phyloP scores from a whole-genome alignment of 345 rosid genomes.

The Salix arbutifolia region DNA sequence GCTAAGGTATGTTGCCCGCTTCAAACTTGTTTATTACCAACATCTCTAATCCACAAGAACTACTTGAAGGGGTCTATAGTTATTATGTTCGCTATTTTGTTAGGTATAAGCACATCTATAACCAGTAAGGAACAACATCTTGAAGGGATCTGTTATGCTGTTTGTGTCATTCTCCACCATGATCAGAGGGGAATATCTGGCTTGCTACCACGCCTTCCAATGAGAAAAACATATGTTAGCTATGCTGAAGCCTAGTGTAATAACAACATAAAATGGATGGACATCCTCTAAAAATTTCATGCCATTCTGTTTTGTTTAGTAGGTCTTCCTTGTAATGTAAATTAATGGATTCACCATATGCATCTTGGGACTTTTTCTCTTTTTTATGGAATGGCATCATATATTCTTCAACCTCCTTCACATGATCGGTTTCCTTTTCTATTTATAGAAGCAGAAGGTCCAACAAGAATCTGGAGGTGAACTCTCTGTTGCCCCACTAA shows the following conservation, averaged over 20 bases:
- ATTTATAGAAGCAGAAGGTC: conserved; percentile 62
- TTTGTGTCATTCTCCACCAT: not conserved
- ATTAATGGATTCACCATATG: too few species aligned
- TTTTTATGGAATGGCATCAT: not conserved
- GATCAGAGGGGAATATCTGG: not conserved
- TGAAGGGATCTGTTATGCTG: not conserved
- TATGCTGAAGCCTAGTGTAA: not conserved
- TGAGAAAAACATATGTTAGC: not conserved
- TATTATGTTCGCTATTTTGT: not conserved
- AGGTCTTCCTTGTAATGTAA: too few species aligned
- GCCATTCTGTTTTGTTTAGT: too few species aligned
- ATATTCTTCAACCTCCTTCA: too few species aligned
- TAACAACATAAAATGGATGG: not conserved
- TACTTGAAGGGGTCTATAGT: not conserved
- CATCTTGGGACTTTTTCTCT: too few species aligned
- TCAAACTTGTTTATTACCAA: not conserved
- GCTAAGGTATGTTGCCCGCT: conserved; percentile 50
- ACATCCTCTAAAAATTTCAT: not conserved
- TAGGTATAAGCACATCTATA: not conserved
- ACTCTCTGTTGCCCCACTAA: conserved; percentile 27
- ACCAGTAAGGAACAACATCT: not conserved
- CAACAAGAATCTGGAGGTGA: conserved; percentile 41
- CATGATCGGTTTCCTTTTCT: not conserved
- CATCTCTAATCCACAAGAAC: not conserved
- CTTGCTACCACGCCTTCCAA: not conserved